Conservation (phyloP, 148 eudicot genomes). For the Limonium bicolor region DNA sequence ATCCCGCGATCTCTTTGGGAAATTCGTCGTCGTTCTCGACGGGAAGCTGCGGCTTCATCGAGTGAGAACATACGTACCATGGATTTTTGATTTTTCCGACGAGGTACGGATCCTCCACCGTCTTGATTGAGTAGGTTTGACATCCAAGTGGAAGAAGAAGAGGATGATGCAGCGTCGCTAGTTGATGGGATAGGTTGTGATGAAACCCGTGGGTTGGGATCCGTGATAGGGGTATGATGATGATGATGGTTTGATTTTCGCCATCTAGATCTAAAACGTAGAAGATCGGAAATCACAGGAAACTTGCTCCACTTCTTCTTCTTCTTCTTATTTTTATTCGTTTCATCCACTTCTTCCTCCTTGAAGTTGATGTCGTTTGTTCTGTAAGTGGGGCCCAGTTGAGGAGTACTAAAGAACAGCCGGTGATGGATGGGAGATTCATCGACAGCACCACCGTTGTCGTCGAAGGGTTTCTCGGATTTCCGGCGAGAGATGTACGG, state of each 20-base stretch:
- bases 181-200: slow-evolving; percentile 1
- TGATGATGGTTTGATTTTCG: slow-evolving; percentile 10
- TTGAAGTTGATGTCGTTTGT: not conserved
- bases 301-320: slow-evolving; percentile 16
- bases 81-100: slow-evolving; percentile 17
- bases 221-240: slow-evolving; percentile 7
- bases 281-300: slow-evolving; percentile 17
- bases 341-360: too few species aligned
- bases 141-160: slow-evolving; percentile 30
- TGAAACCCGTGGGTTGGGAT: slow-evolving; percentile 5
- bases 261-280: slow-evolving; percentile 75
- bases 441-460: slow-evolving; percentile 5
- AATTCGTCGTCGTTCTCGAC: slow-evolving; percentile 2
- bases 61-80: slow-evolving; percentile 6
- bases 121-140: slow-evolving; percentile 9
- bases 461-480: too few species aligned
- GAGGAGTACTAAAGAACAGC: slow-evolving; percentile 57
- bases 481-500: slow-evolving; percentile 49
- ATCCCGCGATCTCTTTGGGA: slow-evolving; percentile 50
- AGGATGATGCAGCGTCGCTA: slow-evolving; percentile 3
- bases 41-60: slow-evolving; percentile 7
- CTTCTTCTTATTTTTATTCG: too few species aligned
- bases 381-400: slow-evolving; percentile 18
- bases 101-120: too few species aligned
- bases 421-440: slow-evolving; percentile 6